Percentiles rank a stretch among this genome's conserved stretches.
phyloP scores from a whole-genome alignment of 441 rosid species.

The Gossypium gossypioides region DNA sequence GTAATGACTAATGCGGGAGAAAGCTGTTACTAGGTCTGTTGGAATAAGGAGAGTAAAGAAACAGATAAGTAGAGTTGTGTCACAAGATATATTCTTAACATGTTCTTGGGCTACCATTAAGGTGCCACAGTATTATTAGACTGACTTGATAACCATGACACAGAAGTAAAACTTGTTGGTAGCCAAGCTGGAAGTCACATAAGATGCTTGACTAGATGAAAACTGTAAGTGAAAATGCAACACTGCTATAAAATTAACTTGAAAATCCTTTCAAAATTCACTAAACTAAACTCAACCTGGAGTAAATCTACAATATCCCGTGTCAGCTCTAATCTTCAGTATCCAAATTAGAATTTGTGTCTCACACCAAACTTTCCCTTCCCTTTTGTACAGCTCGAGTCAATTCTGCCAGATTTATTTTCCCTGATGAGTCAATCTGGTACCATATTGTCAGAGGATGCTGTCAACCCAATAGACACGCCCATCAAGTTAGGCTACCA shows the following conservation, averaged over 20 bases:
- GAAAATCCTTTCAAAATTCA: background rate
- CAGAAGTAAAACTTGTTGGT: background rate
- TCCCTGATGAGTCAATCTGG: background rate
- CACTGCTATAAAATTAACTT: background rate
- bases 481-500: background rate
- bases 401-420: background rate
- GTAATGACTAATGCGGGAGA: background rate
- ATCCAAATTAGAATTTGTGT: background rate
- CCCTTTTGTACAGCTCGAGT: background rate
- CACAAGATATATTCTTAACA: background rate
- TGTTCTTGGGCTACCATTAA: background rate
- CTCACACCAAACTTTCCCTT: background rate
- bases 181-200: background rate
- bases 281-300: background rate
- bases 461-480: background rate
- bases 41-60: background rate
- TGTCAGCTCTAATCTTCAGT: background rate
- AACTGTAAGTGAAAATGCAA: background rate
- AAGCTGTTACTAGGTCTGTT: background rate
- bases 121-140: background rate
- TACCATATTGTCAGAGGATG: background rate
- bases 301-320: background rate
- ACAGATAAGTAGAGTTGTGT: background rate
- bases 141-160: background rate
- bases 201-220: background rate